Evolutionary conservation across 768 basidiomycete genomes (phyloP), one percentile per base, ranked within the genome.

Genomic region (Hericium alpestre): DNA sequence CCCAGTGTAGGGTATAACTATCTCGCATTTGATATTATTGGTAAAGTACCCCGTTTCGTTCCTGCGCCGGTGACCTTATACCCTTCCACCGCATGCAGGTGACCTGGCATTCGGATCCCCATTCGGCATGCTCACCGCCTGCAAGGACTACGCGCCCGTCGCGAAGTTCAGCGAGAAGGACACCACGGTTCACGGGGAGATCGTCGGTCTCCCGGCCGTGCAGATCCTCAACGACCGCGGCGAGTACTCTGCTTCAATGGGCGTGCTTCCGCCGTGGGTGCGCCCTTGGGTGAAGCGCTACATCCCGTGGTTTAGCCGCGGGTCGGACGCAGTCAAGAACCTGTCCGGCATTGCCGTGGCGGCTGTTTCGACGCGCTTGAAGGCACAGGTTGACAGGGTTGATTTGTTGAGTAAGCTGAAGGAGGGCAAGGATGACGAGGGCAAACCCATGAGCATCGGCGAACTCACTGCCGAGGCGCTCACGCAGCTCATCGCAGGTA

Each of bases 391-490:
- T 0, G 91, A 93, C 64, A 77, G 91, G 25, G 77, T 83, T 11
- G 93, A 96, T 67, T 72, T 96, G 53, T 71, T 96, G 49, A 82
- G 83, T 64, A 90, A 90, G 68, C 75, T 96, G 2, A 87, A 91
- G 65, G 72, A 77, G 41, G 90, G 83, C 6, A 80, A 82, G 61
- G 93, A 95, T 65, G 81, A 83, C 50, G 73, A 78, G n/a, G 93
- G 93, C 15, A 81, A 90, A 3, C 82, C 77, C 1, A 86, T 96
- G 86, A 83, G 86, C 0, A 76, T 77, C 25, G 82, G 82, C 62
- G 93, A 95, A 66, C 71, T 96, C 56, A 95, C 91, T 1, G 92
- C 92, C 0, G 93, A 96, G 72, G 86, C 87, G 48, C 70, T 90
- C 18, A 92, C 91, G 0, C 81, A 92, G 51, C 77, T 93, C 16